Conservation (phyloP, 257 asterid species). For the Nicotiana otophora region DNA sequence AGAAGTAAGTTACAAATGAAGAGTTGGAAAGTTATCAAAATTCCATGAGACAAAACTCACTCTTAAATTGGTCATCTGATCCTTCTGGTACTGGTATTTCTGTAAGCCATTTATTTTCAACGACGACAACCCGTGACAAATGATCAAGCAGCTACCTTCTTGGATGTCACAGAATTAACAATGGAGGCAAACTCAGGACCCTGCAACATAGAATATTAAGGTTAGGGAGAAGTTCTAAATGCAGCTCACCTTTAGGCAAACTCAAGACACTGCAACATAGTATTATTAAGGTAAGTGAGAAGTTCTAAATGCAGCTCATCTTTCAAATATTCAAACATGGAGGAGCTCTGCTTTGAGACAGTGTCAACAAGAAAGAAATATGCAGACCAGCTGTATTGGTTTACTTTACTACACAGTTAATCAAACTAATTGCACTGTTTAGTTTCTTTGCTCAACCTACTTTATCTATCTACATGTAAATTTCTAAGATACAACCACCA, state of each 20-base stretch:
- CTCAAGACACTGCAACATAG: conserved; percentile 69
- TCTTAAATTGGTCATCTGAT: neutral
- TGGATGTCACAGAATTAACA: conserved; percentile 83
- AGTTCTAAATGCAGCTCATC: neutral
- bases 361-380: neutral
- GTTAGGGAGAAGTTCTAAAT: neutral
- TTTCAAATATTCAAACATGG: neutral
- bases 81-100: neutral
- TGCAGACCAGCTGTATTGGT: neutral
- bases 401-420: neutral
- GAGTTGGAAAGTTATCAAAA: conserved; percentile 11
- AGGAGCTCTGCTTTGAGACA: neutral
- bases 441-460: neutral
- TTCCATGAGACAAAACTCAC: neutral
- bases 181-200: conserved; percentile 93
- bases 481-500: neutral
- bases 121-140: neutral
- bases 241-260: conserved; percentile 33
- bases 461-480: neutral
- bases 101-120: conserved; percentile 13
- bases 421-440: neutral
- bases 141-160: conserved; percentile 81
- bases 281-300: neutral
- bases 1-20: neutral
- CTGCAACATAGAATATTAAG: conserved; percentile 33